phyloP scores from a whole-genome alignment of 2,329 filamentous ascomycete genomes.

The Fusarium chlamydosporum region DNA sequence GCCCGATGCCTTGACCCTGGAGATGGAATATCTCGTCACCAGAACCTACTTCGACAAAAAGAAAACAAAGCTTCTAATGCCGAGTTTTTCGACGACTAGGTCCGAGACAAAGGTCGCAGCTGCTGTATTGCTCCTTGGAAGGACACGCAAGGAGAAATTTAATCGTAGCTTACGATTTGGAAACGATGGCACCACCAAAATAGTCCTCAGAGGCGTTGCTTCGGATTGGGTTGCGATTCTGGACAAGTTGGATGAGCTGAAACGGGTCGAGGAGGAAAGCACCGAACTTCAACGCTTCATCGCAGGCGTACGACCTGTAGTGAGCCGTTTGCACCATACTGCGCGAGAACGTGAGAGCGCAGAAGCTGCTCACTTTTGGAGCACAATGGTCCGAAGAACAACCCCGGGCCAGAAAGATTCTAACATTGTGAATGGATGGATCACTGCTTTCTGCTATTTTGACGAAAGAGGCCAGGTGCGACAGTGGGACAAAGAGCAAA shows the following conservation, averaged over 20 bases:
- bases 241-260: rapidly evolving
- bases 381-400: neutral
- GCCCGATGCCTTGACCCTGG: neutral
- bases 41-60: neutral
- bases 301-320: neutral
- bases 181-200: neutral
- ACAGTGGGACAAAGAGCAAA: rapidly evolving
- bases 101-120: neutral
- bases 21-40: neutral
- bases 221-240: neutral
- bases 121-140: neutral
- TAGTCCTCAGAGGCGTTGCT: rapidly evolving
- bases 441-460: neutral
- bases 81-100: neutral
- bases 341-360: neutral
- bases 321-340: neutral
- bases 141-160: rapidly evolving
- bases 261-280: rapidly evolving
- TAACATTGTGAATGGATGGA: neutral
- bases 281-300: neutral
- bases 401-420: no score
- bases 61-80: neutral
- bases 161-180: neutral
- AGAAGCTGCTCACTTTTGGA: neutral
- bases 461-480: neutral